A percentile compares a stretch with the other conserved stretches of the same genome.
These are phyloP conservation scores for Zalerion maritima DNA, from an alignment of 495 filamentous ascomycete species.

Conservation along the genomic window DNA sequence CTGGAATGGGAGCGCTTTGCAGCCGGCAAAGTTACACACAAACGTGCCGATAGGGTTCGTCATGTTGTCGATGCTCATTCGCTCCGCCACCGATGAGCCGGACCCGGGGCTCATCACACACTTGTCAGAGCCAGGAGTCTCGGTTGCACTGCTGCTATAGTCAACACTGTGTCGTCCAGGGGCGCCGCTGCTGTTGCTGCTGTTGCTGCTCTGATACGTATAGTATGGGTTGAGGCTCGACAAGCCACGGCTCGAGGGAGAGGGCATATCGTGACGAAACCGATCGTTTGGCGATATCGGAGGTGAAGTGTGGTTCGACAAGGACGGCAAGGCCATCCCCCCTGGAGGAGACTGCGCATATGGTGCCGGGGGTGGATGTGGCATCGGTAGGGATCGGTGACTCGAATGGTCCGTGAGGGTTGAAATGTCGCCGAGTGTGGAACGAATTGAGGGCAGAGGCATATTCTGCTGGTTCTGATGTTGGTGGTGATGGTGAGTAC, in stretches of 20 bases:
- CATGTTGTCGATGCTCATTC: conserved; percentile 36
- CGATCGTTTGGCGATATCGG: conserved; percentile 26
- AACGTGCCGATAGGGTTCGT: conserved; percentile 27
- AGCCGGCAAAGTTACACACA: conserved; percentile 62
- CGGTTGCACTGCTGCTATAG: conserved; percentile 16
- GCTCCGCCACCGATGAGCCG: conserved; percentile 24
- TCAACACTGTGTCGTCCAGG: conserved; percentile 11
- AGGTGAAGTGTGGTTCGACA: conserved; percentile 20
- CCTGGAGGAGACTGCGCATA: conserved; percentile 20
- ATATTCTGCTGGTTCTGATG: no score
- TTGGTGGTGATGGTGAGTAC: no score
- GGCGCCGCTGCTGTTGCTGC: conserved; percentile 6
- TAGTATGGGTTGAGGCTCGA: conserved; percentile 14
- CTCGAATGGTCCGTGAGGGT: conserved; percentile 16
- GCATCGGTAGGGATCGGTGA: conserved; percentile 10
- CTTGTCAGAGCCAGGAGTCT: conserved; percentile 18
- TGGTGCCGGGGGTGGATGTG: conserved; percentile 7
- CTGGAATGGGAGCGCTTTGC: conserved; percentile 76
- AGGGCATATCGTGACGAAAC: conserved; percentile 16
- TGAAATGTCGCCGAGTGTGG: conserved; percentile 20
- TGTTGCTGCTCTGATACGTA: no score
- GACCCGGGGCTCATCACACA: conserved; percentile 18
- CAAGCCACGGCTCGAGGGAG: conserved; percentile 13
- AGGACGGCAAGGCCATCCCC: conserved; percentile 11
- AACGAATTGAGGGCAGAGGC: conserved; percentile 30